Conservation (phyloP, 441 rosid genomes). For the Geranium incanum region DNA sequence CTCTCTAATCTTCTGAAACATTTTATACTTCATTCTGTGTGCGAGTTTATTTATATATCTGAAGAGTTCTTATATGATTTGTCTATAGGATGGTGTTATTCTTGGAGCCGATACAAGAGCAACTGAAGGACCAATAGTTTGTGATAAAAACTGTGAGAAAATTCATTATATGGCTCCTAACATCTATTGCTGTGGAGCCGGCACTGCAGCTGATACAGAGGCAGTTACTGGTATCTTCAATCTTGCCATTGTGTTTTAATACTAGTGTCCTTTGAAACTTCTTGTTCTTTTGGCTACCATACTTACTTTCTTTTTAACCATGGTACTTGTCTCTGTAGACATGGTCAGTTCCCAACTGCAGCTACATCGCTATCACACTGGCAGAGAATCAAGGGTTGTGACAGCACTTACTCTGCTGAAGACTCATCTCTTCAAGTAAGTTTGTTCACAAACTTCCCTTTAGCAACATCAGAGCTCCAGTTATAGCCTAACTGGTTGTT, state of each 20-base stretch:
- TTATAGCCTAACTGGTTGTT: conserved; percentile 23
- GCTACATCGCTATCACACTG: conserved; percentile 82
- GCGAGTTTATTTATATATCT: not conserved
- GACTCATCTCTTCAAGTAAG: conserved; percentile 78
- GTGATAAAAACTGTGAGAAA: conserved; percentile 96
- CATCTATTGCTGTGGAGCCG: conserved; percentile 95
- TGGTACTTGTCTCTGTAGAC: conserved; percentile 37
- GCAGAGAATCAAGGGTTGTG: conserved; percentile 83
- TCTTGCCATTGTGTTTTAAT: not conserved
- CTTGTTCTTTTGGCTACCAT: not conserved
- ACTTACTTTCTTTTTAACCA: conserved; percentile 13
- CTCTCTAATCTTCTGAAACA: not conserved
- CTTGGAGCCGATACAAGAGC: conserved; percentile 97
- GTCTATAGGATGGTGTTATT: conserved; percentile 76
- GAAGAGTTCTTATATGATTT: not conserved
- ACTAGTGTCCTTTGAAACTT: not conserved
- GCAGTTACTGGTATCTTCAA: conserved; percentile 75
- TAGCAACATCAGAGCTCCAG: conserved; percentile 6
- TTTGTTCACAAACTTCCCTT: conserved; percentile 1
- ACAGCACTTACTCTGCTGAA: conserved; percentile 90
- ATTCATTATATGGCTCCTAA: conserved; percentile 98
- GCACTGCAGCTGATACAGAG: conserved; percentile 98
- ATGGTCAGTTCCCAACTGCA: conserved; percentile 97
- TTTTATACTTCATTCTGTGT: not conserved
- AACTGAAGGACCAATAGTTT: conserved; percentile 94